Conservation (phyloP, 768 basidiomycete species). For the Coprinopsis sp. region DNA sequence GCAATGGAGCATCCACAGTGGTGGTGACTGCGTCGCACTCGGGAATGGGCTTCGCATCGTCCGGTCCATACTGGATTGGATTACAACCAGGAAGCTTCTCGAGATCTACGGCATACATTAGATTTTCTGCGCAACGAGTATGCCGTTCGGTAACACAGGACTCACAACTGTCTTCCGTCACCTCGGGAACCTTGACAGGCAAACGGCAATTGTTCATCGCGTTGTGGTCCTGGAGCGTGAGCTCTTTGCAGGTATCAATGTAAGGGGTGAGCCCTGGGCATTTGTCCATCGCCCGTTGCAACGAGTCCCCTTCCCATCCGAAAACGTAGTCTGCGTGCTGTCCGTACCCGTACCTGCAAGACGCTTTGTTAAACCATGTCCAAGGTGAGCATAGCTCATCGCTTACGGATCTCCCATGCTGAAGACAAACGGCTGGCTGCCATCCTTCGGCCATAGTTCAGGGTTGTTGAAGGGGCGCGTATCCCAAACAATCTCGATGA, state of each 20-base stretch:
- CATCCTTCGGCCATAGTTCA: conserved; percentile 6
- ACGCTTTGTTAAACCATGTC: background rate
- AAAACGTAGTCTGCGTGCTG: conserved; percentile 7
- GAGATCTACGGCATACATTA: background rate
- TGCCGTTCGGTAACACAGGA: background rate
- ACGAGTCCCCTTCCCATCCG: conserved; percentile 8
- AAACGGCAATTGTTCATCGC: conserved; percentile 2
- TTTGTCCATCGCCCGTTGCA: conserved; percentile 4
- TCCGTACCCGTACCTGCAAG: conserved; percentile 2
- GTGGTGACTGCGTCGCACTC: conserved; percentile 1
- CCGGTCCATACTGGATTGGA: conserved; percentile 2
- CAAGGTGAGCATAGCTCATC: no score
- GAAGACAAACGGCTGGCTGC: conserved; percentile 8
- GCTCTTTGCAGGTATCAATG: background rate
- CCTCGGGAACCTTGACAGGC: conserved; percentile 1
- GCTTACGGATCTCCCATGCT: conserved; percentile 14
- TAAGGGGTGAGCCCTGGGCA: background rate
- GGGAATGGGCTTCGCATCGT: background rate
- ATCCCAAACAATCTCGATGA: conserved; percentile 12
- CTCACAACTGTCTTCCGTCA: conserved; percentile 5
- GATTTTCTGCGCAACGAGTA: background rate
- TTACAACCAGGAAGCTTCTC: conserved; percentile 6
- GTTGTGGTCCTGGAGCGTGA: conserved; percentile 1
- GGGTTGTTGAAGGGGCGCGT: conserved; percentile 10
- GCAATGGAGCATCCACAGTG: conserved; percentile 1